Conservation (phyloP, 139 green algal genomes). For the Zygnema cylindricum region DNA sequence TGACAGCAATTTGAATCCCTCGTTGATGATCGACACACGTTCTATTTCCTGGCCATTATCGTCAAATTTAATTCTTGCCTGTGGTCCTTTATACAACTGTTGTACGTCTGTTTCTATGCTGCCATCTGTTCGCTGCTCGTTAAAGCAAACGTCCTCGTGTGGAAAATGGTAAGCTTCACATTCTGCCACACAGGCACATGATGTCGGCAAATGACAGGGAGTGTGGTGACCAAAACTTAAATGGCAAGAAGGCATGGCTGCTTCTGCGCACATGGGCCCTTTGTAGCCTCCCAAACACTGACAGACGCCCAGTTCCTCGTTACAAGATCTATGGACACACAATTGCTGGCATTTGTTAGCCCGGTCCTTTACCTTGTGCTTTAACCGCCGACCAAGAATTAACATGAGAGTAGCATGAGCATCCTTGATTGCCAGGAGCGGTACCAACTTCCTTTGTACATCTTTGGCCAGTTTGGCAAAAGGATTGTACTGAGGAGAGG, state of each 20-base stretch:
- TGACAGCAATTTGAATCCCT: too few species aligned
- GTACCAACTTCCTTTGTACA: too few species aligned
- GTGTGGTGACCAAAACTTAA: neutral
- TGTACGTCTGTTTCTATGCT: neutral
- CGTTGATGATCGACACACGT: too few species aligned
- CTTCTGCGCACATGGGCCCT: constrained; percentile 5
- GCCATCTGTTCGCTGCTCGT: neutral
- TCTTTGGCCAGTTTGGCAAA: too few species aligned
- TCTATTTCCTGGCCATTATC: too few species aligned
- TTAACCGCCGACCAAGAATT: too few species aligned
- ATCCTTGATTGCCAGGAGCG: too few species aligned
- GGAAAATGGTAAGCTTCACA: neutral
- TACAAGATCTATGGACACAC: constrained; percentile 27
- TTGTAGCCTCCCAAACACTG: neutral
- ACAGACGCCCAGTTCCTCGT: constrained; percentile 37
- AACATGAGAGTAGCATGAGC: too few species aligned
- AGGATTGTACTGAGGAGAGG: too few species aligned
- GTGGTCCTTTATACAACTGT: neutral
- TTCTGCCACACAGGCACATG: constrained; percentile 16
- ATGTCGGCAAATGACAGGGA: constrained; percentile 13
- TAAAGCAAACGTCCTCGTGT: neutral
- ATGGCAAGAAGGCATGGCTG: constrained; percentile 15
- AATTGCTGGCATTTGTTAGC: too few species aligned
- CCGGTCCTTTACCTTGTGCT: too few species aligned
- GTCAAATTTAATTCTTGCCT: too few species aligned